Evolutionary conservation across 805 yeast genomes (phyloP).

Genomic region (Ogataea chonburiensis): DNA sequence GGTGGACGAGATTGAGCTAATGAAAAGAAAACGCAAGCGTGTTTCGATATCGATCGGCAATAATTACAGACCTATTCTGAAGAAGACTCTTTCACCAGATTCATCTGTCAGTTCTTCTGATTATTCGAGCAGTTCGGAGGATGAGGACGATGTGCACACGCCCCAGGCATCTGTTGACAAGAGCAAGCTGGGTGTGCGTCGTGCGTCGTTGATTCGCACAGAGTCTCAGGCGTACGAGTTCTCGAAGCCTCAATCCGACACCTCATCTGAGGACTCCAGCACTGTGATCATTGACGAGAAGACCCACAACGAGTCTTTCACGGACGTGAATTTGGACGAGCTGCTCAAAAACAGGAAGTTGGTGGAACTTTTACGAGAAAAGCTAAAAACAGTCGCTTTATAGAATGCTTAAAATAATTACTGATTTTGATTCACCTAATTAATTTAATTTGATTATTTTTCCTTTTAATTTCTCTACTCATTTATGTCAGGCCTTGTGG

Average conservation of each 20-base stretch:
- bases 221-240: conserved; percentile 36
- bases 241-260: conserved; percentile 11
- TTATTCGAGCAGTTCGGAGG: conserved; percentile 14
- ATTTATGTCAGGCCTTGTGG: conserved; percentile 5
- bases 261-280: conserved; percentile 14
- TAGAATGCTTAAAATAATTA: conserved; percentile 2
- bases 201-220: conserved; percentile 23
- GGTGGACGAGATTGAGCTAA: conserved; percentile 38
- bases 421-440: background rate
- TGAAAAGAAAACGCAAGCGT: conserved; percentile 35
- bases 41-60: conserved; percentile 26
- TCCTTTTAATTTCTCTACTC: no score
- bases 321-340: conserved; percentile 20
- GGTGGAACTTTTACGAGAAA: conserved; percentile 14
- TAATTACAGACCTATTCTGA: conserved; percentile 23
- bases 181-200: conserved; percentile 13
- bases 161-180: background rate
- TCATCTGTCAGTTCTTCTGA: conserved; percentile 19
- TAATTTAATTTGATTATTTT: no score
- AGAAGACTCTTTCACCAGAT: conserved; percentile 14
- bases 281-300: conserved; percentile 16
- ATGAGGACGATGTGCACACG: conserved; percentile 13
- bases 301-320: conserved; percentile 8
- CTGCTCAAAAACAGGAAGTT: conserved; percentile 21
- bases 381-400: conserved; percentile 7